Percentiles rank a stretch among this genome's conserved stretches.
Conservation (phyloP, 2,329 filamentous ascomycete species). For the Lachnellula willkommii region DNA sequence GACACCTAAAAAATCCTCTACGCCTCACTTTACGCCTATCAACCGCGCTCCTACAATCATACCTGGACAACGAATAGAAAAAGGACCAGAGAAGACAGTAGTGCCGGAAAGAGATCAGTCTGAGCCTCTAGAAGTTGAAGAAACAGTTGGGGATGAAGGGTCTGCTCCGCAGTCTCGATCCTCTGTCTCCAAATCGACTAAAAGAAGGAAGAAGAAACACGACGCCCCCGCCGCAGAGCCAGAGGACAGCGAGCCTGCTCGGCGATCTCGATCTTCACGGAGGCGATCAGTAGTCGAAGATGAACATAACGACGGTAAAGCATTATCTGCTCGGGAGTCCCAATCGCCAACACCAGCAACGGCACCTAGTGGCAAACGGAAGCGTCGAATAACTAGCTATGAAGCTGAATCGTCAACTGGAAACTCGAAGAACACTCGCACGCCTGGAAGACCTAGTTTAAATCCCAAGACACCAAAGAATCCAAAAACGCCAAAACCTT, state of each 20-base stretch:
- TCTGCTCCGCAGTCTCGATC: background rate
- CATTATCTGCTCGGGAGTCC: background rate
- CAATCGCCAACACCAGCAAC: background rate
- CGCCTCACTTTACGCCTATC: background rate
- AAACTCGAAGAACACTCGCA: background rate
- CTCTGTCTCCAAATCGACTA: background rate
- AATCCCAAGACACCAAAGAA: background rate
- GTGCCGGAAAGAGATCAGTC: background rate
- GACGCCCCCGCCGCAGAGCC: background rate
- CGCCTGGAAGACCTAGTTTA: background rate
- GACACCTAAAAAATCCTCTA: background rate
- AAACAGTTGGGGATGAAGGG: background rate
- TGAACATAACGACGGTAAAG: too few species aligned
- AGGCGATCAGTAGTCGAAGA: too few species aligned
- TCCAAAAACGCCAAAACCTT: background rate
- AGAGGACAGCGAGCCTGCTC: background rate
- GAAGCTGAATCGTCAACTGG: slow-evolving; percentile 9
- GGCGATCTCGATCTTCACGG: too few species aligned
- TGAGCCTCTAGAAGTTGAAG: background rate
- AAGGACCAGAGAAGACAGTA: background rate
- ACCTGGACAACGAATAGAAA: too few species aligned
- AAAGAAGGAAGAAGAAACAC: background rate
- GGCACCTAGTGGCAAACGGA: slow-evolving; percentile 12
- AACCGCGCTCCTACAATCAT: background rate
- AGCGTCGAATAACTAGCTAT: slow-evolving; percentile 16